Evolutionary conservation across 306 rosid species (phyloP).

Genomic region (Inga oerstediana): DNA sequence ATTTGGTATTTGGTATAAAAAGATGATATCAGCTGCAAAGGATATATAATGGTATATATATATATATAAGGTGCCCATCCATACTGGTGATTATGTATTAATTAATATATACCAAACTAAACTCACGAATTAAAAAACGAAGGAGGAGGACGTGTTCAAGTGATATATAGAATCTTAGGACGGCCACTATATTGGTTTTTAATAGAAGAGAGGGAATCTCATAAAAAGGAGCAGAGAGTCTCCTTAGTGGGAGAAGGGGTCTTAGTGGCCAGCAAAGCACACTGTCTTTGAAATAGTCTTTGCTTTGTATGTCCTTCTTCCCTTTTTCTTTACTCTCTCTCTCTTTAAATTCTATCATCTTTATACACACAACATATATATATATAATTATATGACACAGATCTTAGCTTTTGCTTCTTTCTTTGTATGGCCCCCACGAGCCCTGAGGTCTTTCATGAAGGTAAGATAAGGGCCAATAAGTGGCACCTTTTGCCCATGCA

Average conservation of each 20-base stretch:
- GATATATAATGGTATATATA: background rate
- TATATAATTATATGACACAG: background rate
- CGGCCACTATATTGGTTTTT: conserved; percentile 61
- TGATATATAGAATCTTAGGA: conserved; percentile 64
- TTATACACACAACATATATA: conserved; percentile 4
- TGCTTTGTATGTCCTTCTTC: background rate
- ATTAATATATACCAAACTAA: background rate
- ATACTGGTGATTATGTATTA: background rate
- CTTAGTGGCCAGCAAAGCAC: conserved; percentile 75
- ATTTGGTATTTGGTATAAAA: conserved; percentile 35
- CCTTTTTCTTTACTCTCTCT: background rate
- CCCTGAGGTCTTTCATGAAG: conserved; percentile 42
- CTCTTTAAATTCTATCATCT: conserved; percentile 36
- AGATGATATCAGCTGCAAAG: conserved; percentile 32
- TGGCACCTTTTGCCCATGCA: conserved; percentile 55
- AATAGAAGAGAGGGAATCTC: conserved; percentile 56
- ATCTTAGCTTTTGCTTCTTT: conserved; percentile 13
- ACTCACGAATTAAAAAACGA: background rate
- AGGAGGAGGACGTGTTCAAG: conserved; percentile 30
- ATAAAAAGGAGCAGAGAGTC: conserved; percentile 55
- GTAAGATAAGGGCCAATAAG: conserved; percentile 34
- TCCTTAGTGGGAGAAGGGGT: conserved; percentile 44
- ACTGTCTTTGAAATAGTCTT: conserved; percentile 37
- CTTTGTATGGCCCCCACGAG: conserved; percentile 50
- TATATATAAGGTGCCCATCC: background rate